These are phyloP conservation scores for Xenosphaeropsis pyriputrescens DNA, from an alignment of 2,329 filamentous ascomycete genomes.

Conservation along the genomic window DNA sequence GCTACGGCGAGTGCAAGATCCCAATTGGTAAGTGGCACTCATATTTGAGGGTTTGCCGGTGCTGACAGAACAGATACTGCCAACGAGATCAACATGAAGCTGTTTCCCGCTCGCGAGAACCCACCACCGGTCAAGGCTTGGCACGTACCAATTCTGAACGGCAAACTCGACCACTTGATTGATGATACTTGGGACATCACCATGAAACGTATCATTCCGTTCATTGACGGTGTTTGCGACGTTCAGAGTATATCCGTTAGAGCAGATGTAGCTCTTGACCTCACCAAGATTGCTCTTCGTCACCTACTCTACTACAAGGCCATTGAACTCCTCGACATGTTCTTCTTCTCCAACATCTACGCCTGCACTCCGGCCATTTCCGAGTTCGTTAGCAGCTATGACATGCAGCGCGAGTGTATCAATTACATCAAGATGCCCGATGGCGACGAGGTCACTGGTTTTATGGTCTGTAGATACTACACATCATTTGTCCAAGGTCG, in stretches of 20 bases:
- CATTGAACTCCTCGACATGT: constrained; percentile 80
- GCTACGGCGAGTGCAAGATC: constrained; percentile 97
- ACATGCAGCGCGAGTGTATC: constrained; percentile 71
- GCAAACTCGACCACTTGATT: constrained; percentile 48
- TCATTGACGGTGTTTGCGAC: constrained; percentile 84
- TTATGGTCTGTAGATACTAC: constrained; percentile 63
- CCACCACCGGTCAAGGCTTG: constrained; percentile 70
- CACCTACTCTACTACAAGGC: constrained; percentile 91
- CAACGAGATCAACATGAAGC: constrained; percentile 91
- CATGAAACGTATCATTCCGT: constrained; percentile 62
- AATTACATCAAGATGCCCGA: constrained; percentile 54
- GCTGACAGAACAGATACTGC: constrained; percentile 52
- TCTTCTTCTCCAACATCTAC: constrained; percentile 88
- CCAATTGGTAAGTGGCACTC: constrained; percentile 55
- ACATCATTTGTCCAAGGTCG: constrained; percentile 70
- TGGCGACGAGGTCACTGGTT: constrained; percentile 2
- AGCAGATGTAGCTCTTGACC: constrained; percentile 73
- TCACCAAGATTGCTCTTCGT: constrained; percentile 74
- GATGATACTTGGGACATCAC: constrained; percentile 63
- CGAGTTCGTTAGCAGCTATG: constrained; percentile 62
- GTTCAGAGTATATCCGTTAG: constrained; percentile 74
- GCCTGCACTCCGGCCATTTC: constrained; percentile 66
- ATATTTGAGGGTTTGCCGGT: not conserved
- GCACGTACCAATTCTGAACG: constrained; percentile 75
- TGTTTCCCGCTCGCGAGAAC: constrained; percentile 70